Conservation (phyloP, 129 eudicot genomes). For the Artemisia tridentata region DNA sequence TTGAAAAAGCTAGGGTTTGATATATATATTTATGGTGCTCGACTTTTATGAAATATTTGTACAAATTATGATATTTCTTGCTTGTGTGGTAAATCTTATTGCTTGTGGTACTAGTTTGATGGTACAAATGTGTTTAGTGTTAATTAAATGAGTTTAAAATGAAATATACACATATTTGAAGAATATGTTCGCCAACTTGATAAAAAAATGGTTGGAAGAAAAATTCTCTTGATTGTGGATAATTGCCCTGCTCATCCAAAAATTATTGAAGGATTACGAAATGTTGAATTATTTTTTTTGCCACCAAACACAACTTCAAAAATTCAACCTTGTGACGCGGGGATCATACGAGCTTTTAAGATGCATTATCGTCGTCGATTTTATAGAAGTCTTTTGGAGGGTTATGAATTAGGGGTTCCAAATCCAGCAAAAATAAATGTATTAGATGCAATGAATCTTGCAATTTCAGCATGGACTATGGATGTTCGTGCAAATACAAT, state of each 20-base stretch:
- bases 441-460: constrained; percentile 34
- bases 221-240: not conserved
- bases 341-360: constrained; percentile 32
- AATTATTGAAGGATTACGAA: constrained; percentile 27
- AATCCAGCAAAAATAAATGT: constrained; percentile 16
- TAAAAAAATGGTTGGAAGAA: not conserved
- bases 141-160: too few species aligned
- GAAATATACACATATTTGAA: too few species aligned
- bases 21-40: too few species aligned
- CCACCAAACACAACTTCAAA: constrained; percentile 18
- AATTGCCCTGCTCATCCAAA: constrained; percentile 32
- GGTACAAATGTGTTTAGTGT: too few species aligned
- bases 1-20: too few species aligned
- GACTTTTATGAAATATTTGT: too few species aligned
- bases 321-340: constrained; percentile 31
- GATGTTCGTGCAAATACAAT: constrained; percentile 30
- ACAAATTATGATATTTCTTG: too few species aligned
- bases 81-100: too few species aligned
- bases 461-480: constrained; percentile 28
- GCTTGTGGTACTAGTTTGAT: too few species aligned
- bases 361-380: constrained; percentile 29
- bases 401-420: constrained; percentile 16
- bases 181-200: constrained; percentile 10
- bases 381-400: constrained; percentile 16
- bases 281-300: constrained; percentile 28